A percentile compares a stretch with the other conserved stretches of the same genome.
phyloP scores from a whole-genome alignment of 1,139 yeast species.

The Yamadazyma atmosphaerica region DNA sequence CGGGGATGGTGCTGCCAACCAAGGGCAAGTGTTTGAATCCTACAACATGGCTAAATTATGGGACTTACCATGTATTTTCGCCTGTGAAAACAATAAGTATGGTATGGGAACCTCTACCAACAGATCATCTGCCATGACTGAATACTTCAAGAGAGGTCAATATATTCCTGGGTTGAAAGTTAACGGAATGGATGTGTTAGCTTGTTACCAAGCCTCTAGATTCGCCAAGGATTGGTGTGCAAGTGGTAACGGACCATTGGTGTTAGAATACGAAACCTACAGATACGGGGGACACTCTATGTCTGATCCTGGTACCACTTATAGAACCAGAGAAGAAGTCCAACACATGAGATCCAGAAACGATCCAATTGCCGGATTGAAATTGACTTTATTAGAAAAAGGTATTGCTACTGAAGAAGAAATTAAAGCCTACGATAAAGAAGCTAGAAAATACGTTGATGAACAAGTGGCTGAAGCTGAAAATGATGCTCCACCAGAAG shows the following conservation, averaged over 20 bases:
- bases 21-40: constrained; percentile 97
- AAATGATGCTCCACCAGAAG: constrained; percentile 92
- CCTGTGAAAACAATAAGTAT: constrained; percentile 98
- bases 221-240: constrained; percentile 96
- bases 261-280: constrained; percentile 95
- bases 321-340: constrained; percentile 99
- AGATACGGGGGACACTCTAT: constrained; percentile 99
- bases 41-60: constrained; percentile 99
- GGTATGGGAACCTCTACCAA: constrained; percentile 99
- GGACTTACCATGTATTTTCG: constrained; percentile 92
- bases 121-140: constrained; percentile 94
- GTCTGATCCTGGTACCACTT: constrained; percentile 99
- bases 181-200: constrained; percentile 97
- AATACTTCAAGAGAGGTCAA: constrained; percentile 98
- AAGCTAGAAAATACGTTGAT: constrained; percentile 92
- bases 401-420: constrained; percentile 91
- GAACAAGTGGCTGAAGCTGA: constrained; percentile 94
- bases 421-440: constrained; percentile 90
- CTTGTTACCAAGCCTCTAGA: constrained; percentile 93
- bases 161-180: constrained; percentile 98
- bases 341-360: constrained; percentile 98
- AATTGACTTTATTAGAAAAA: constrained; percentile 79
- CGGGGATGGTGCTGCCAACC: constrained; percentile 99
- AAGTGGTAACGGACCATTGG: constrained; percentile 93
- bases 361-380: constrained; percentile 96